Evolutionary conservation across 139 green algal species (phyloP), one percentile per base, ranked within the genome.

Genomic region (Chara braunii): DNA sequence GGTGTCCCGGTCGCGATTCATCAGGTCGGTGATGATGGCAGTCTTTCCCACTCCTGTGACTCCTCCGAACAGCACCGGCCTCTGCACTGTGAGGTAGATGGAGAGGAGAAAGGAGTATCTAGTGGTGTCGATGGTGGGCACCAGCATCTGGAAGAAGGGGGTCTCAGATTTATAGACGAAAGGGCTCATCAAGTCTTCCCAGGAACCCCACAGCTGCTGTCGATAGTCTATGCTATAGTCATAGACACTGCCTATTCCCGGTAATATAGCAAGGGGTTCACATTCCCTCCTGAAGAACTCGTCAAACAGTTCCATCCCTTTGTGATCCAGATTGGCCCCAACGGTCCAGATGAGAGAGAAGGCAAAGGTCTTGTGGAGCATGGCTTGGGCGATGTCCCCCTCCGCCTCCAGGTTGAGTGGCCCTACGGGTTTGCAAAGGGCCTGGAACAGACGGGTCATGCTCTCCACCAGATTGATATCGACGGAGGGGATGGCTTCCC

Each of bases 1-100:
- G 14, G 45, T 48, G 51, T 58, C 36, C 75, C 32, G 18, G 65
- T 86, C 68, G 0, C 56, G 36, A 44, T 84, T 61, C 29, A 94
- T 66, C 8, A 78, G 75, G 34, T 72, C 61, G 28, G 77, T 67
- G 9, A 74, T 73, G 52, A 91, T 84, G 1, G 85, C 86, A 18
- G 56, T 84, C 75, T 94, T 94, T 68, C 87, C 87, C 4, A 91
- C 85, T 29, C 87, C 87, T 3, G 83, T 86, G 1, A 82, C 64
- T 2, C 86, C 86, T 9, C 80, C 87, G 66, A 92, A 82, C 23
- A 94, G 81, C 56, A 90, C 79, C 26, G 77, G 77, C 23, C 80
- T 65, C 28, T 84, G 24, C 18, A 91, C 86, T 36, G 86, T 73
- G 6, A 94, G 69, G 60, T 75, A 83, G 0, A 58, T 51, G 26